Conservation (phyloP, 2,329 filamentous ascomycete genomes). For the Aaosphaeria pasadenensis region DNA sequence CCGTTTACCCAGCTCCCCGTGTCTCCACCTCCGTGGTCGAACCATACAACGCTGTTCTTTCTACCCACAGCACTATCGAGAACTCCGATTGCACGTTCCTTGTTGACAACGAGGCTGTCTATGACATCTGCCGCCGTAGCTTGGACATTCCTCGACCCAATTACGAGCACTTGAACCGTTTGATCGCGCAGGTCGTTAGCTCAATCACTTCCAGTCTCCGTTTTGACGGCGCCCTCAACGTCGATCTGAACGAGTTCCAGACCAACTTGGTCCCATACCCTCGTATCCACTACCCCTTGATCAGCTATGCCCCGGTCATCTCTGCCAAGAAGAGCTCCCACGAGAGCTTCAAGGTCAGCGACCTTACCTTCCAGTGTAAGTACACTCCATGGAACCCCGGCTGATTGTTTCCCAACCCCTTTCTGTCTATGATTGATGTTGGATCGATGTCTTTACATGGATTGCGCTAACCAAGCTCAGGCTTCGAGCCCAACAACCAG, state of each 20-base stretch:
- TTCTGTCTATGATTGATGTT: not conserved
- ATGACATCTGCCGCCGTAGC: slow-evolving; percentile 72
- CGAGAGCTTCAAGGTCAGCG: slow-evolving; percentile 83
- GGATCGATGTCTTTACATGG: not conserved
- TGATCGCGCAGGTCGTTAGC: slow-evolving; percentile 72
- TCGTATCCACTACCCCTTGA: slow-evolving; percentile 71
- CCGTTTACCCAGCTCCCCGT: slow-evolving; percentile 68
- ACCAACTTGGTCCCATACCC: slow-evolving; percentile 73
- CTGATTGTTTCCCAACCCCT: too few species aligned
- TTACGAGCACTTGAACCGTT: slow-evolving; percentile 69
- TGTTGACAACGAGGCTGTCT: slow-evolving; percentile 72
- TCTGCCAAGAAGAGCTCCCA: slow-evolving; percentile 75
- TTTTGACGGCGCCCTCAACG: slow-evolving; percentile 70
- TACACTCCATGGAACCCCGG: not conserved
- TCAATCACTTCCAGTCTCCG: slow-evolving; percentile 71
- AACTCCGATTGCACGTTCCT: slow-evolving; percentile 78
- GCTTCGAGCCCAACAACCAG: slow-evolving; percentile 76
- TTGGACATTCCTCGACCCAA: slow-evolving; percentile 67
- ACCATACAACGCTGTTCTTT: slow-evolving; percentile 72
- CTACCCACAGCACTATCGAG: slow-evolving; percentile 73
- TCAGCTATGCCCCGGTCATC: slow-evolving; percentile 70
- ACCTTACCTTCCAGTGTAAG: slow-evolving; percentile 69
- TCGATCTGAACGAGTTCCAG: slow-evolving; percentile 76
- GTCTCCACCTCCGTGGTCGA: slow-evolving; percentile 70
- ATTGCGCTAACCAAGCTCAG: slow-evolving; percentile 36